Evolutionary conservation across 1,284 basidiomycete species (phyloP).

Genomic region (Ceratobasidium sp.): DNA sequence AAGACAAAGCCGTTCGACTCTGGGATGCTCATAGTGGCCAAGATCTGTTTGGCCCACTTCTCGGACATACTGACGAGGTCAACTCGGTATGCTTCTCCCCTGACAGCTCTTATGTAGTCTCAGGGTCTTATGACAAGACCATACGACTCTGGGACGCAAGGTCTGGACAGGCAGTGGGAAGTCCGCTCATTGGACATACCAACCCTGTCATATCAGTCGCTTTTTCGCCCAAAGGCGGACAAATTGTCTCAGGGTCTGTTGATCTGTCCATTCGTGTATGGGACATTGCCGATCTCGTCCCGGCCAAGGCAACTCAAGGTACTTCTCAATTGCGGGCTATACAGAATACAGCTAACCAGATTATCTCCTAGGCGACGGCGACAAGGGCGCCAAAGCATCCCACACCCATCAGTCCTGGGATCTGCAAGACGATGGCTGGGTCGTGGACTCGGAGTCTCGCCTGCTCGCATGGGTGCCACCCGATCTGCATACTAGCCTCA

Average conservation of each 20-base stretch:
- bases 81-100: too few species aligned
- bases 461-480: background rate
- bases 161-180: background rate
- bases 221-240: background rate
- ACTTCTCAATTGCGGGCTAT: background rate
- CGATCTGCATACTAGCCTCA: background rate
- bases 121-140: conserved; percentile 20
- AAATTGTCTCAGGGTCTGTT: background rate
- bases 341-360: too few species aligned
- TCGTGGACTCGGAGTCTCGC: background rate
- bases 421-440: conserved; percentile 1
- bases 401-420: background rate
- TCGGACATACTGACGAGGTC: too few species aligned
- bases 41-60: too few species aligned
- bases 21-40: too few species aligned
- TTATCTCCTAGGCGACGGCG: background rate
- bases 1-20: too few species aligned
- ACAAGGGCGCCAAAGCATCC: too few species aligned
- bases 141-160: conserved; percentile 21
- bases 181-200: background rate
- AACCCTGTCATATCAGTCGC: background rate
- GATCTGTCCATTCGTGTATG: background rate
- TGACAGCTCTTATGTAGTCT: background rate
- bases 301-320: background rate
- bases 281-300: background rate